Percentiles rank a stretch among this genome's conserved stretches.
Evolutionary conservation across 2,329 filamentous ascomycete genomes (phyloP).

Genomic region (Phaeophleospora eucalypticola): DNA sequence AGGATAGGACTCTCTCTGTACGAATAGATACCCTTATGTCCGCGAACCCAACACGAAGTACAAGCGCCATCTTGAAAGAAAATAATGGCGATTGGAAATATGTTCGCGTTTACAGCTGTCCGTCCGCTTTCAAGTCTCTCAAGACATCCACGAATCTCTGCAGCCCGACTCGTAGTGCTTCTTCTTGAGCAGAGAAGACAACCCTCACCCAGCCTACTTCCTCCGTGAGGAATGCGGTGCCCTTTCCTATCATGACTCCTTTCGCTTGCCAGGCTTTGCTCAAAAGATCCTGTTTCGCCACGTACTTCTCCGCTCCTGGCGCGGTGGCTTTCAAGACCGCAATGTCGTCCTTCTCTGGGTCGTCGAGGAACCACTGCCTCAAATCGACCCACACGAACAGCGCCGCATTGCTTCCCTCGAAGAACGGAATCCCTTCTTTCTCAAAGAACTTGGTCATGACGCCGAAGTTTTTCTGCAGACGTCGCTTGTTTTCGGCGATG

Average conservation of each 20-base stretch:
- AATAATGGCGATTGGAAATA: no score
- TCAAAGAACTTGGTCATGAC: neutral
- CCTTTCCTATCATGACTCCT: neutral
- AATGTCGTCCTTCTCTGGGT: neutral
- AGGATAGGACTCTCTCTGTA: no score
- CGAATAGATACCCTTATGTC: neutral
- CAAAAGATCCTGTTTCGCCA: neutral
- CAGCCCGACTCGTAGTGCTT: neutral
- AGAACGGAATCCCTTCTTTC: neutral
- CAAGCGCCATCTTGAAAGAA: no score
- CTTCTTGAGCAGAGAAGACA: neutral
- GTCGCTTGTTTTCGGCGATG: neutral
- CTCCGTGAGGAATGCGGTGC: neutral
- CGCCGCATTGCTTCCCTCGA: neutral
- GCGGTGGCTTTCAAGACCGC: neutral
- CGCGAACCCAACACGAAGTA: no score
- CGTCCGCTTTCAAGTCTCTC: neutral
- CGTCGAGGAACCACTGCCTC: neutral
- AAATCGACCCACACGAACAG: neutral
- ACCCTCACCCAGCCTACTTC: neutral
- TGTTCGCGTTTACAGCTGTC: neutral
- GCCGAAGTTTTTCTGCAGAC: neutral
- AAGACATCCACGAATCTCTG: neutral
- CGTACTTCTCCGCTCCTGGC: neutral
- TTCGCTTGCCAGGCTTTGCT: neutral